Base-by-base conservation (phyloP, 805 yeast species). In the Hanseniaspora taiwanica region DNA sequence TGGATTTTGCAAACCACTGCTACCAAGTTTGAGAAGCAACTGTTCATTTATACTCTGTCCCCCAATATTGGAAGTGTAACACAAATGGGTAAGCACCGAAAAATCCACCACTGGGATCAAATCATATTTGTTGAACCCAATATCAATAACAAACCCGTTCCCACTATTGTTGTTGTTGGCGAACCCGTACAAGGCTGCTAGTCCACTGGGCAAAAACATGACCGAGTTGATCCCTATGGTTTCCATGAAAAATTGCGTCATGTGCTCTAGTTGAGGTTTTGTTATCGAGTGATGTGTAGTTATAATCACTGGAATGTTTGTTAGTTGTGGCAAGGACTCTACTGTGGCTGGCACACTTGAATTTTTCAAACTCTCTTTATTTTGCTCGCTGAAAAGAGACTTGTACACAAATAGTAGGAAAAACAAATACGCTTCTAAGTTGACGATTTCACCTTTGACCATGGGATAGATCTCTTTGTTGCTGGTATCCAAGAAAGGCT, bases 101-200 rank as follows among this genome's bases (percentile, higher is more conserved):
- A 74, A 84, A 46, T 82, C 91, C 23, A 81, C 59, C n/a, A 89
- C 73, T 2, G 95, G 91, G 10, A 78, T 68, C 19, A 89, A 66
- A 54, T 85, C 94, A 2, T 86, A 74, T 48, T 78, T 73, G 19
- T 76, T 73, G 46, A 65, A 64, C 16, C 96, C 96, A 36, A 89
- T 68, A 57, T 89, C 94, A 33, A 89, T 74, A 14, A 89, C 81
- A 27, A 81, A 62, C 1, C 86, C 70, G 45, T 76, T 81, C n/a
- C 36, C 36, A 19, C 14, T 10, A 19, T 20, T 33, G 18, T 29
- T 29, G 18, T 29, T 29, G 33, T 29, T 29, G n/a, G 33, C 33
- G 14, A 29, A 29, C 0, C 96, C 89, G 58, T 76, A 86, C 14
- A 81, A 65, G 1, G 85, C 63, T 6, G 84, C 81, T 29, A 85